Conservation (phyloP, 257 asterid species). For the Ehretia macrophylla region DNA sequence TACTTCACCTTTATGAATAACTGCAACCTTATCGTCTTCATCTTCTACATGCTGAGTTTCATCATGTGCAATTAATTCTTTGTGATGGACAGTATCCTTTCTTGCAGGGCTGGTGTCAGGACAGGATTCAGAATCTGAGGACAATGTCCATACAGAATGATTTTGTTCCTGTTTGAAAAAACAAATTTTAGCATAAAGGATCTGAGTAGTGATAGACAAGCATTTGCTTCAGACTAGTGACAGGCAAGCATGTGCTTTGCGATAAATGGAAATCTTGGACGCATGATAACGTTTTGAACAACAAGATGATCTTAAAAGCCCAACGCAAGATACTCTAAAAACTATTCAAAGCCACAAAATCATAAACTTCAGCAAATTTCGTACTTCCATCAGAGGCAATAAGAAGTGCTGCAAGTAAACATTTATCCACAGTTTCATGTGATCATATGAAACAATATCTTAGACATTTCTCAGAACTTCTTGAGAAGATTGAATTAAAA, state of each 20-base stretch:
- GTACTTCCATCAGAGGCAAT: neutral
- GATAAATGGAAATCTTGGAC: neutral
- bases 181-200: conserved; percentile 18
- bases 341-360: neutral
- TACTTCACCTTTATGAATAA: conserved; percentile 29
- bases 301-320: neutral
- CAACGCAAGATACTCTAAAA: neutral
- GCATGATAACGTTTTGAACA: neutral
- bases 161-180: conserved; percentile 39
- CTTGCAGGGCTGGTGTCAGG: conserved; percentile 34
- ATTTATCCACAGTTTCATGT: neutral
- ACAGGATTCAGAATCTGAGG: conserved; percentile 71
- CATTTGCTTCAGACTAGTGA: neutral
- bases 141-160: conserved; percentile 48
- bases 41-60: conserved; percentile 15
- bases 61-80: conserved; percentile 18
- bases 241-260: neutral
- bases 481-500: neutral
- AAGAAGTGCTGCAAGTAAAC: neutral
- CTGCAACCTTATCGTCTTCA: conserved; percentile 25
- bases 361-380: neutral
- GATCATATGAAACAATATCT: neutral
- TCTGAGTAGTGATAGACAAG: conserved; percentile 4
- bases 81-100: conserved; percentile 20
- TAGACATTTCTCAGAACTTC: neutral